Evolutionary conservation across 2,329 filamentous ascomycete genomes (phyloP), one percentile per base, ranked within the genome.

Genomic region (Exophiala aquamarina): DNA sequence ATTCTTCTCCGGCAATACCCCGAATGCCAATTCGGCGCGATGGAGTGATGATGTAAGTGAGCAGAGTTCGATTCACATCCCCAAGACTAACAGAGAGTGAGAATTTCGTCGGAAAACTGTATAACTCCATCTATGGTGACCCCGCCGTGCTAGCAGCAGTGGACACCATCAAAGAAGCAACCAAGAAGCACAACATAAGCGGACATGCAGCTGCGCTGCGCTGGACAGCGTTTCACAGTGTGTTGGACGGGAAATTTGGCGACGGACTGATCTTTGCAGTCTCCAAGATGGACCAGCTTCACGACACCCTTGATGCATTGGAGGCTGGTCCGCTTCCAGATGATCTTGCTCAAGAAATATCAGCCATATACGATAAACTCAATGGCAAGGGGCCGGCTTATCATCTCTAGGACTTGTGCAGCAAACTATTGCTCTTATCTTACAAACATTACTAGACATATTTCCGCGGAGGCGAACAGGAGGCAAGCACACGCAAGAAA

Each of bases 151-250:
- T 59, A 2, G 54, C 40, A 0, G 62, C 64, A 2, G 56, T 61
- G 1, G 60, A 63, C 19, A 57, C 50, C 4, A 64, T 61, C 2
- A 43, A 57, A 11, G 49, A 54, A 64, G 1, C 49, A 54, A 6
- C 23, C 23, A 26, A 26, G 23, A 63, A 64, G 50, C 58, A 71
- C 48, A 63, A 61, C 9, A 69, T 73, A 29, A 60, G 43, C 28
- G 67, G 64, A 2, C 69, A 72, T 44, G 69, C 65, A 1, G 69
- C 68, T 1, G 67, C 72, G 3, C 59, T 73, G 9, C 62, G 72
- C 3, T 75, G 72, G 72, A 63, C 63, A 1, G 57, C 58, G 4
- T 60, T 67, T 41, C 69, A 73, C 49, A 63, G 68, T 26, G 41
- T 54, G 17, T 57, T 74, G 1, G 47, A 61, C 11, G 52, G 39